These are phyloP conservation scores for Seiridium cupressi DNA, from an alignment of 2,329 filamentous ascomycete genomes.

Conservation along the genomic window DNA sequence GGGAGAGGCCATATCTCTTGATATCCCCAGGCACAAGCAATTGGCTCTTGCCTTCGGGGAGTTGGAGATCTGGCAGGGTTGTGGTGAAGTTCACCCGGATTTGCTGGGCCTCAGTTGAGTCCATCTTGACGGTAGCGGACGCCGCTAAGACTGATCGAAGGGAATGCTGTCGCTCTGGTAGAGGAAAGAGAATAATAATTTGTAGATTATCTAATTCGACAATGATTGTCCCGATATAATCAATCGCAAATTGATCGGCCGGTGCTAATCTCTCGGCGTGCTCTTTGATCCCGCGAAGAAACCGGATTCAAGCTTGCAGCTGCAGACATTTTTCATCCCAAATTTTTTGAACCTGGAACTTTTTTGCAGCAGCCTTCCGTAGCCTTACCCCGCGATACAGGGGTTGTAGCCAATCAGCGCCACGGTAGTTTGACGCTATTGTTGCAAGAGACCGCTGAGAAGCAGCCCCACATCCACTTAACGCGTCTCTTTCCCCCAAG, in stretches of 20 bases:
- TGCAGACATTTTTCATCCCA: constrained; percentile 6
- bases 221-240: too few species aligned
- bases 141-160: not conserved
- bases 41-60: constrained; percentile 54
- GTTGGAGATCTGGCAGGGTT: constrained; percentile 57
- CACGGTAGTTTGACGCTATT: not conserved
- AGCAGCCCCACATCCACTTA: constrained; percentile 23
- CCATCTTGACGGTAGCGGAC: constrained; percentile 15
- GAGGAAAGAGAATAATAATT: too few species aligned
- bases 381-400: constrained; percentile 27
- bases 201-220: too few species aligned
- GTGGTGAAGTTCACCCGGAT: constrained; percentile 69
- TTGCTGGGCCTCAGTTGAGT: constrained; percentile 38
- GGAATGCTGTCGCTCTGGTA: too few species aligned
- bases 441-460: not conserved
- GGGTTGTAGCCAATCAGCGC: constrained; percentile 17
- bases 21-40: constrained; percentile 46
- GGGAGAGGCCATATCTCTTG: constrained; percentile 68
- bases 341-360: not conserved
- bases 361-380: constrained; percentile 13
- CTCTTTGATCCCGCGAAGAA: not conserved
- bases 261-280: not conserved
- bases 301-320: not conserved
- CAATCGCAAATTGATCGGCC: not conserved
- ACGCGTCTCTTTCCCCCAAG: constrained; percentile 24